Base-by-base conservation (phyloP, 2,329 filamentous ascomycete genomes). In the Hirsutella rhossiliensis region DNA sequence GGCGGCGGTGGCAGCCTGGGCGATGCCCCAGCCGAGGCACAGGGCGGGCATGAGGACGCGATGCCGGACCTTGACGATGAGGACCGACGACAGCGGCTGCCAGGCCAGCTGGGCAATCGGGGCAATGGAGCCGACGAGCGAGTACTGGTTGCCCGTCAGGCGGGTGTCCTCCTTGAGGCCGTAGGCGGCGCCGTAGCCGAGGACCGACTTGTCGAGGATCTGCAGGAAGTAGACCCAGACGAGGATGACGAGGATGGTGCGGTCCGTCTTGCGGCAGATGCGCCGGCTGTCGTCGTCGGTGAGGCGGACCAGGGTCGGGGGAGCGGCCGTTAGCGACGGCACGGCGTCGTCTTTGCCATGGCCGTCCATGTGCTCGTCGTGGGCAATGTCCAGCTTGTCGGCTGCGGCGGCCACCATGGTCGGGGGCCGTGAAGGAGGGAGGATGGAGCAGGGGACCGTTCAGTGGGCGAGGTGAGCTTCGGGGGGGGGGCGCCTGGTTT, bases 201-300 rank as follows among this genome's bases (percentile, higher is more conserved):
- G 64, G 0, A 76, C 69, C 1, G 68, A 65, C 56, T 79, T 79
- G 59, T 79, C 75, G n/a, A 79, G 65, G 31, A 77, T 63, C 48
- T 76, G 72, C 12, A 78, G 62, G 52, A 77, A 76, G 55, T 76
- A 76, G n/a, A 76, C 71, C 73, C 73, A 76, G 40, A 73, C 55
- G 1, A 77, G 64, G 41, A 77, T 68, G 4, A 56, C 53, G 1
- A 83, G 65, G 44, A 84, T 77, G 27, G 68, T 66, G 41, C 65
- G 68, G 54, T 83, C 80, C 1, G 77, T 82, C 58, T 81, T 80
- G 37, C 67, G 68, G 23, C 72, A 67, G 48, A 82, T 80, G 11
- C 71, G 69, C 4, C 47, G 45, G 20, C 47, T 53, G 38, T 55
- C 52, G 12, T 51, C 47, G 15, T 53, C 52, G 11, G 48, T 48